Evolutionary conservation across 176 grass and related monocot species (phyloP).

Genomic region (Eleusine coracana): DNA sequence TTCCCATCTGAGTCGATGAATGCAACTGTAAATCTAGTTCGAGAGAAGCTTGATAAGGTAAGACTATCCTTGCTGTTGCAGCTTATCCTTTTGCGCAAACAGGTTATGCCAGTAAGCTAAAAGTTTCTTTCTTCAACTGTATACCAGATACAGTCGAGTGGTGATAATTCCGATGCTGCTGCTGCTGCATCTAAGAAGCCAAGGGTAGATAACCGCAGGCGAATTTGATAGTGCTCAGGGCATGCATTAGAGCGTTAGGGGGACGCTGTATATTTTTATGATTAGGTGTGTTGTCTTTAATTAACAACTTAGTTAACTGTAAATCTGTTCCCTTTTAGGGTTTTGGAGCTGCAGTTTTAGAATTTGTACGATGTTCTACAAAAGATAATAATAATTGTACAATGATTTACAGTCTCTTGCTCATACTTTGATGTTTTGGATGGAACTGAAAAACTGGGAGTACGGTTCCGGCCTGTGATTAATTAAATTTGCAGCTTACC

Average conservation of each 20-base stretch:
- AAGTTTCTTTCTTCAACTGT: constrained; percentile 27
- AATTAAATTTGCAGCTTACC: neutral
- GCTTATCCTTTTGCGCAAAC: neutral
- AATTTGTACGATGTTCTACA: neutral
- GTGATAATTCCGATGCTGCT: constrained; percentile 32
- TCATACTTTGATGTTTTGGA: neutral
- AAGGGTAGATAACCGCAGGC: constrained; percentile 64
- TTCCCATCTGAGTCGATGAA: constrained; percentile 89
- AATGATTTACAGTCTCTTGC: neutral
- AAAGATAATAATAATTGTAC: too few relatives aligned
- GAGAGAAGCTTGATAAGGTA: constrained; percentile 84
- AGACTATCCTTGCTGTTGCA: neutral
- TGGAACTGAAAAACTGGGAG: neutral
- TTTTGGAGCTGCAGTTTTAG: constrained; percentile 13
- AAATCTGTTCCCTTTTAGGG: neutral
- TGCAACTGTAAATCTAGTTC: constrained; percentile 66
- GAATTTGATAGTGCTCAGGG: constrained; percentile 57
- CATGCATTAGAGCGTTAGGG: neutral
- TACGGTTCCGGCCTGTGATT: neutral
- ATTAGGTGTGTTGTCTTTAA: neutral
- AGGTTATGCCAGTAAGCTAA: neutral
- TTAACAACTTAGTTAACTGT: neutral
- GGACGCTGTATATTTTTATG: neutral
- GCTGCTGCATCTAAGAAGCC: constrained; percentile 65
- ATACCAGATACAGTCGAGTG: constrained; percentile 68